Evolutionary conservation across 2,329 filamentous ascomycete species (phyloP), one percentile per base, ranked within the genome.

Genomic region (Penicillium sp.): DNA sequence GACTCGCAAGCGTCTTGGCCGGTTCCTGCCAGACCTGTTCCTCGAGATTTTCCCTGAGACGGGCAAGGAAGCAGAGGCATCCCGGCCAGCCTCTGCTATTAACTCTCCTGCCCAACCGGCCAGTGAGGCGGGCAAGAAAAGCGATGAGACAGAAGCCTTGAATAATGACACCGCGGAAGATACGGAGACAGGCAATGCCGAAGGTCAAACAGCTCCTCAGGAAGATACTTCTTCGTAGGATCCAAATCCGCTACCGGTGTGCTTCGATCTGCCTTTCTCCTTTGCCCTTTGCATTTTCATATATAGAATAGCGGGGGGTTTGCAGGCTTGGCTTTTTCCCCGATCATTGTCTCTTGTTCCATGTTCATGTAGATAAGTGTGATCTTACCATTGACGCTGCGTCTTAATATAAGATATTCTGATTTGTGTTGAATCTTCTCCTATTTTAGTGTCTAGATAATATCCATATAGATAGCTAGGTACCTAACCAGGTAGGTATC

Each of bases 1-100:
- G 69, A 85, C 82, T 10, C 78, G 76, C 67, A 80, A 78, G 58
- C 72, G 80, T 28, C 72, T 85, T 41, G 79, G 82, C 45, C 68
- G 81, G 13, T 84, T 85, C 64, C 66, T 84, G 54, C 82, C 82
- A 0, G 73, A 77, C 33, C 67, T 86, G 32, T 81, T 84, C 64
- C 63, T 66, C 8, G 81, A 84, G 60, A 67, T 84, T 28, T 84
- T 84, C 64, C 81, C 81, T 0, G 64, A 68, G 12, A 32, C 49
- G 3, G 44, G 52, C 3, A 58, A 61, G 31, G 61, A 56, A 32
- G 15, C 47, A 2, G 59, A 63, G 20, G 60, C 52, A 13, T 53
- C 59, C 9, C 49, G 49, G 3, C 47, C 53, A 10, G 47, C 29
- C 6, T 59, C 59, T 27, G 43, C 52, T 6, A 29, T 56, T 28